A percentile compares a stretch with the other conserved stretches of the same genome.
These are phyloP conservation scores for Lodderomyces beijingensis DNA, from an alignment of 1,139 yeast genomes.

Conservation along the genomic window DNA sequence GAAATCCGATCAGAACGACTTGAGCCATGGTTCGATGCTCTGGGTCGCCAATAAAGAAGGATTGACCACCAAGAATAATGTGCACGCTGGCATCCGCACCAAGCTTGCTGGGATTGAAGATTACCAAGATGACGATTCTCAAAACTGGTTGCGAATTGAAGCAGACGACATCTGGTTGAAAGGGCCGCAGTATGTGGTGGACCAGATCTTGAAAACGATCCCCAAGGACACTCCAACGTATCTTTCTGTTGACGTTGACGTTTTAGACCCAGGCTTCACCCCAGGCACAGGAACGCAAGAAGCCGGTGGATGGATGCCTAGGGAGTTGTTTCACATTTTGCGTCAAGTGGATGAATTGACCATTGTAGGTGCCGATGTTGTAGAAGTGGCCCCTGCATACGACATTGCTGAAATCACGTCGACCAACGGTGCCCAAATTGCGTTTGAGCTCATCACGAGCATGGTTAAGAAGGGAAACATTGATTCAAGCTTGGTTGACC, in stretches of 20 bases:
- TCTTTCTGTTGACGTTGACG: constrained; percentile 72
- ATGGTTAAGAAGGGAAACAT: constrained; percentile 61
- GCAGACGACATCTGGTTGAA: constrained; percentile 68
- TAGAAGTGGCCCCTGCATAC: constrained; percentile 72
- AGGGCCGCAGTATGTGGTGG: constrained; percentile 53
- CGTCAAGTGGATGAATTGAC: constrained; percentile 55
- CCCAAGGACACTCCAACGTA: constrained; percentile 62
- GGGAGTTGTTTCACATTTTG: constrained; percentile 63
- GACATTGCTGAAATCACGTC: constrained; percentile 73
- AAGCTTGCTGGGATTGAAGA: constrained; percentile 61
- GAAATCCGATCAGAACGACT: constrained; percentile 59
- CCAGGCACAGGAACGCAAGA: constrained; percentile 86
- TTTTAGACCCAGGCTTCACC: constrained; percentile 75
- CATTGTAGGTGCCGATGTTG: constrained; percentile 74
- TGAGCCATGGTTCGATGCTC: constrained; percentile 78
- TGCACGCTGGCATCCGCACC: constrained; percentile 72
- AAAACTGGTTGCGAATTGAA: constrained; percentile 58
- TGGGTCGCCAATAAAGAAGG: constrained; percentile 76
- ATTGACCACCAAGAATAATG: constrained; percentile 49
- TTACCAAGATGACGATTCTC: constrained; percentile 58
- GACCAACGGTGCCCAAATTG: constrained; percentile 74
- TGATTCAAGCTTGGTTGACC: constrained; percentile 9
- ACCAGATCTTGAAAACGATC: constrained; percentile 45
- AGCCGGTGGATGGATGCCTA: constrained; percentile 77
- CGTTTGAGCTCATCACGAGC: constrained; percentile 61